Base-by-base conservation (phyloP, 164 flowering plant genomes). In the Kalanchoe fedtschenkoi region DNA sequence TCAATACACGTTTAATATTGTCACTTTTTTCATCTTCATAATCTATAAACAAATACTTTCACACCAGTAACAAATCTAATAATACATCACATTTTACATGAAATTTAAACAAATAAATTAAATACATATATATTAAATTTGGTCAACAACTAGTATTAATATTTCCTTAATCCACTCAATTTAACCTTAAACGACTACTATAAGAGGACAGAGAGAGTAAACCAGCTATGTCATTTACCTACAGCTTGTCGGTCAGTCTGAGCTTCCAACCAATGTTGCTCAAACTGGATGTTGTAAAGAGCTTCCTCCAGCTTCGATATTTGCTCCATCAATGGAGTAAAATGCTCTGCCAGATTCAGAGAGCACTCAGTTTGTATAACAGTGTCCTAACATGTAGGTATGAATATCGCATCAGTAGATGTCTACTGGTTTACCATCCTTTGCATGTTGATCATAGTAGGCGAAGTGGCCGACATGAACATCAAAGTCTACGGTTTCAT, bases 201-300 rank as follows among this genome's bases (percentile, higher is more conserved):
- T n/a, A n/a, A n/a, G n/a, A n/a, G 19, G 30, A 19, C n/a, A 15
- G 46, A 70, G 0, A 56, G 38, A 33, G n/a, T n/a, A 22, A 6
- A 6, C 44, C 38, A 28, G 15, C 11, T 32, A 16, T 3, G 13
- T 24, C 11, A 32, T 28, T 7, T 83, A 92, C 99, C 80, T 62
- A 82, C 66, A 62, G 91, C 87, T 73, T 95, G 99, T 32, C 92
- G 92, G 21, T 91, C 93, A 37, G 97, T 95, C 78, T 88, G 87
- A 64, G 99, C 99, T 77, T 87, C 93, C 8, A 95, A 75, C 97
- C 97, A 95, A 65, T 88, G 97, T 72, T 95, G 99, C 65, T 88
- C 97, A 66, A 88, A 95, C 68, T 91, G 97, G 66, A 95, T 80
- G 68, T 88, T 88, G 76, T 90, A 85, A 58, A 95, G 84, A 57